Percentiles rank a stretch among this genome's conserved stretches.
Evolutionary conservation across 345 rosid genomes (phyloP).

Genomic region (Salix viminalis): DNA sequence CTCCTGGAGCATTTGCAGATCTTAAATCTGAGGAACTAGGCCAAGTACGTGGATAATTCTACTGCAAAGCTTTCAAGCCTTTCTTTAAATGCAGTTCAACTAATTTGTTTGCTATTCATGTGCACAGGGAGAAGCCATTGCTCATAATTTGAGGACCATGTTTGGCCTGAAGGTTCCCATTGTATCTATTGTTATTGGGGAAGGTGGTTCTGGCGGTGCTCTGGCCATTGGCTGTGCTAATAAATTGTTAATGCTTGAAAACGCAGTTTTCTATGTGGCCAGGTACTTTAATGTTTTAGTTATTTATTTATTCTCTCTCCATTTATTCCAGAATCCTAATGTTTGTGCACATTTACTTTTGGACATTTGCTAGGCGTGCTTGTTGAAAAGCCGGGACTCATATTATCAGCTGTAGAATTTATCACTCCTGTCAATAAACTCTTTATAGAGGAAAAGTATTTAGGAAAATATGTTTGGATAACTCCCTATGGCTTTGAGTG

Average conservation of each 20-base stretch:
- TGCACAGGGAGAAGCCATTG: constrained; percentile 94
- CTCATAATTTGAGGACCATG: constrained; percentile 90
- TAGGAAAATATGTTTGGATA: neutral
- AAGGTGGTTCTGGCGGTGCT: constrained; percentile 99
- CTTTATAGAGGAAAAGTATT: neutral
- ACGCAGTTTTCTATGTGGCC: constrained; percentile 92
- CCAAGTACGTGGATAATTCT: constrained; percentile 41
- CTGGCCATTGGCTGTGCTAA: constrained; percentile 95
- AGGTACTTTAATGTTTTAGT: constrained; percentile 42
- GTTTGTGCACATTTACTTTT: neutral
- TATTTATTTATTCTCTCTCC: neutral
- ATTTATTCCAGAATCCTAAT: neutral
- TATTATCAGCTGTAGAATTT: neutral
- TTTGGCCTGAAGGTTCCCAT: constrained; percentile 94
- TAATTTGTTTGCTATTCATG: constrained; percentile 17
- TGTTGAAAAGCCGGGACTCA: neutral
- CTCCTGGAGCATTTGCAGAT: constrained; percentile 83
- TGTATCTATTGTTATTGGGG: constrained; percentile 88
- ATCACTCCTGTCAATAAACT: neutral
- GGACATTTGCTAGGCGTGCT: neutral
- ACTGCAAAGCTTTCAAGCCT: constrained; percentile 1
- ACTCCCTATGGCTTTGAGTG: neutral
- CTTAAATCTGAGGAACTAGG: constrained; percentile 73
- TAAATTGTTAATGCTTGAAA: constrained; percentile 90
- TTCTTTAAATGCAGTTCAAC: constrained; percentile 11